phyloP scores from a whole-genome alignment of 208 protist species.

The Wallacemonas sp. region DNA sequence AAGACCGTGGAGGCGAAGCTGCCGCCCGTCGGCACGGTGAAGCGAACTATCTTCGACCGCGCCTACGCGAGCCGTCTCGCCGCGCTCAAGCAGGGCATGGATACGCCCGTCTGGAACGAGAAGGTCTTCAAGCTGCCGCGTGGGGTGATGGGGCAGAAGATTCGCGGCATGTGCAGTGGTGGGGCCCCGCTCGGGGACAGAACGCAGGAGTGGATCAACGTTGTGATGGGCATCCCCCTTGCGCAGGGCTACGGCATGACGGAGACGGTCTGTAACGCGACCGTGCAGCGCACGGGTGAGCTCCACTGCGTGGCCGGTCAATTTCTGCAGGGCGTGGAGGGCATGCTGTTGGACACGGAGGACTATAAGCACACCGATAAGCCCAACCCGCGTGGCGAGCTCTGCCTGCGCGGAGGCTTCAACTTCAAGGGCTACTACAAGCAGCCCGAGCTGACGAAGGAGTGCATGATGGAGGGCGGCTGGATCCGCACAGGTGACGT shows the following conservation, averaged over 20 bases:
- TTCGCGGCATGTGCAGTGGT: conserved; percentile 74
- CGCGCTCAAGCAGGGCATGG: conserved; percentile 65
- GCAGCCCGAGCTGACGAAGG: conserved; percentile 70
- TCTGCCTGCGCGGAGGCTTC: conserved; percentile 72
- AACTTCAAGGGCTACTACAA: conserved; percentile 91
- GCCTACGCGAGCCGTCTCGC: conserved; percentile 60
- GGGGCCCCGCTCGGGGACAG: conserved; percentile 78
- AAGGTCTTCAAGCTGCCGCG: conserved; percentile 73
- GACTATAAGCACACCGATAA: conserved; percentile 83
- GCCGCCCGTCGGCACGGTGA: conserved; percentile 51
- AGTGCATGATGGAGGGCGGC: conserved; percentile 63
- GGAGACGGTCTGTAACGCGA: conserved; percentile 78
- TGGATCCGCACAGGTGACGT: conserved; percentile 93
- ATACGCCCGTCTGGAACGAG: conserved; percentile 86
- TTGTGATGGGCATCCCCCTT: conserved; percentile 61
- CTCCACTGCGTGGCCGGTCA: conserved; percentile 69
- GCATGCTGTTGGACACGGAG: conserved; percentile 91
- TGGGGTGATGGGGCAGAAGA: conserved; percentile 55
- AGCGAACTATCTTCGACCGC: conserved; percentile 69
- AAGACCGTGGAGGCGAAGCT: conserved; percentile 79
- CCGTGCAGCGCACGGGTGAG: conserved; percentile 68
- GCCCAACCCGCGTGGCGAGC: conserved; percentile 82
- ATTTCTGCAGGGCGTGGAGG: conserved; percentile 70
- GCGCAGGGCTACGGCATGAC: conserved; percentile 92
- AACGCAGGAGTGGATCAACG: conserved; percentile 86